These are phyloP conservation scores for Trichoderma sp. DNA, from an alignment of 2,329 filamentous ascomycete genomes.

Conservation along the genomic window DNA sequence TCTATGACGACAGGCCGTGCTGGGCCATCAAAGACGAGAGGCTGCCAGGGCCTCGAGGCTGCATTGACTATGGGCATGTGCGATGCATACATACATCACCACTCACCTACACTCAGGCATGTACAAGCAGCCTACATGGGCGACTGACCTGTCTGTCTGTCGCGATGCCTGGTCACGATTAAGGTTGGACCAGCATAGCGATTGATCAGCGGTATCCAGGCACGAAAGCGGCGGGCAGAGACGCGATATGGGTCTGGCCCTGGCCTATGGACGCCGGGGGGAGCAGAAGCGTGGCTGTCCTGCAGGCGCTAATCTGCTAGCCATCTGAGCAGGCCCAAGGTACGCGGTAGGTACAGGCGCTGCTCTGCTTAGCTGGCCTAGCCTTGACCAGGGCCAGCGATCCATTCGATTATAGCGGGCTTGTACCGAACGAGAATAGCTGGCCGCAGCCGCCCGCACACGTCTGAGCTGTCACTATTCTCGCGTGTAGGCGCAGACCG, in stretches of 20 bases:
- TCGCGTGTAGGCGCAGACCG: neutral
- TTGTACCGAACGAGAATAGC: neutral
- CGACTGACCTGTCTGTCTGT: neutral
- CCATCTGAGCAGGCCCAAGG: neutral
- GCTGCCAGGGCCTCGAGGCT: neutral
- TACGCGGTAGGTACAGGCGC: slow-evolving; percentile 2
- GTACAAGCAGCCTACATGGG: neutral
- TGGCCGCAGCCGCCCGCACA: slow-evolving; percentile 14
- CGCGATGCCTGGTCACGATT: neutral
- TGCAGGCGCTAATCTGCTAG: slow-evolving; percentile 24
- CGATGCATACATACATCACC: neutral
- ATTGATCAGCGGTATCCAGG: slow-evolving; percentile 16
- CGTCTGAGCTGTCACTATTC: slow-evolving; percentile 23
- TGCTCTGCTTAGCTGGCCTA: neutral
- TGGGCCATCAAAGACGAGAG: neutral
- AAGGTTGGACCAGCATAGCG: slow-evolving; percentile 20
- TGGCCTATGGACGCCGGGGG: slow-evolving; percentile 19
- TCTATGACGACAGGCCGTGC: neutral
- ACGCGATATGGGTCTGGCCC: slow-evolving; percentile 15
- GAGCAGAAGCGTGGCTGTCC: slow-evolving; percentile 23
- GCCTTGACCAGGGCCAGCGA: slow-evolving; percentile 9
- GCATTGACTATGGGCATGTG: neutral
- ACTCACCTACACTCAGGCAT: neutral
- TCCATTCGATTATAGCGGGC: neutral
- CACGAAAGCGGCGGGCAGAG: slow-evolving; percentile 5